Percentiles rank a stretch among this genome's conserved stretches.
Conservation (phyloP, 306 rosid genomes). For the Notholithocarpus densiflorus region DNA sequence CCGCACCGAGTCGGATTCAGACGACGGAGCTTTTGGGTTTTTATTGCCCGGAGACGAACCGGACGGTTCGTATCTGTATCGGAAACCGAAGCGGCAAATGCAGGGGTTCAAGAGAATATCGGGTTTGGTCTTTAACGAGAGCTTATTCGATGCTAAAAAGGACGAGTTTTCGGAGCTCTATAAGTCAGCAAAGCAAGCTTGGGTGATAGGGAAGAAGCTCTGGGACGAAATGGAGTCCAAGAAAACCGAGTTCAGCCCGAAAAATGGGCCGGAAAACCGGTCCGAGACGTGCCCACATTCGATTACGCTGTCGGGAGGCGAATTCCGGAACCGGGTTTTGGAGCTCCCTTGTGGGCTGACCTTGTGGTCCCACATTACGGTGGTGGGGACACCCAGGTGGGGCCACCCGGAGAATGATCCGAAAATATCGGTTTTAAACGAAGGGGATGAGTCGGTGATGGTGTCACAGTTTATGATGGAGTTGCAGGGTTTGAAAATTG, state of each 20-base stretch:
- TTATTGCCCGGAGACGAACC: conserved; percentile 46
- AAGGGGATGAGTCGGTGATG: conserved; percentile 66
- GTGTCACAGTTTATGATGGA: conserved; percentile 97
- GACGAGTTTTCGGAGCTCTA: conserved; percentile 51
- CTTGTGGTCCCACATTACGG: conserved; percentile 84
- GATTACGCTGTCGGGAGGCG: conserved; percentile 54
- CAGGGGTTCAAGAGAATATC: conserved; percentile 56
- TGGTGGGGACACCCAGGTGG: conserved; percentile 89
- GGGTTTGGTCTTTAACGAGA: conserved; percentile 56
- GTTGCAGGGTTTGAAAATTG: conserved; percentile 85
- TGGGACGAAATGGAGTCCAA: conserved; percentile 71
- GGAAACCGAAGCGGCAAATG: conserved; percentile 34
- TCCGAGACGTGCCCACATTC: conserved; percentile 68
- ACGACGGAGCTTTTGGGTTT: conserved; percentile 40
- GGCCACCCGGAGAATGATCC: conserved; percentile 77
- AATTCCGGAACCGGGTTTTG: conserved; percentile 50
- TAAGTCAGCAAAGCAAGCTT: conserved; percentile 66
- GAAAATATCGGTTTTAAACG: conserved; percentile 64
- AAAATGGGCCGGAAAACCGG: conserved; percentile 40
- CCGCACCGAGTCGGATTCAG: conserved; percentile 26
- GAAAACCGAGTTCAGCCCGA: conserved; percentile 16
- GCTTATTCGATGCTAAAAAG: conserved; percentile 27
- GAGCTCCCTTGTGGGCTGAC: conserved; percentile 84
- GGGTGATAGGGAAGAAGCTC: conserved; percentile 59
- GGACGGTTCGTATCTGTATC: conserved; percentile 20